Conservation (phyloP, 805 yeast species). For the Yamadazyma philogaea region DNA sequence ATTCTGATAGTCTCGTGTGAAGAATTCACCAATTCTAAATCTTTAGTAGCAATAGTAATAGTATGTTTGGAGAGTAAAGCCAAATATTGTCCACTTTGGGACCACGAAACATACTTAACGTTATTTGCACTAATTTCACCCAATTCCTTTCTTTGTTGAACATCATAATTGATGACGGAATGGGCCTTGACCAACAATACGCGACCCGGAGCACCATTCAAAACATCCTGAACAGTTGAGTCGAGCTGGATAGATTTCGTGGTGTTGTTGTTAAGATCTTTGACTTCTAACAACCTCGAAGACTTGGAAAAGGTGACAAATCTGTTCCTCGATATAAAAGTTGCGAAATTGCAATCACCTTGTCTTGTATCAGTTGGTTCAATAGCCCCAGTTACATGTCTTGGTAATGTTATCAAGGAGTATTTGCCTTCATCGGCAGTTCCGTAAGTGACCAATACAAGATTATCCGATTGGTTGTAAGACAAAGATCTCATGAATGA, state of each 20-base stretch:
- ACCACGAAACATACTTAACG: conserved; percentile 88
- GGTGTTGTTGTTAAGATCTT: conserved; percentile 74
- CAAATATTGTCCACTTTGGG: conserved; percentile 78
- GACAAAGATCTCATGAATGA: conserved; percentile 78
- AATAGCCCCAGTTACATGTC: conserved; percentile 87
- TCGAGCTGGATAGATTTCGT: conserved; percentile 80
- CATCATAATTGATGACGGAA: conserved; percentile 80
- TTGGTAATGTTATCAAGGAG: conserved; percentile 75
- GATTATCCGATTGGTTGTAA: conserved; percentile 89
- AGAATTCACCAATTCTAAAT: conserved; percentile 71
- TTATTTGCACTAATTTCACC: conserved; percentile 67
- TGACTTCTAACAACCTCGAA: conserved; percentile 68
- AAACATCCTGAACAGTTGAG: conserved; percentile 64
- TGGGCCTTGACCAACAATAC: conserved; percentile 70
- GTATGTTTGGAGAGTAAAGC: conserved; percentile 92
- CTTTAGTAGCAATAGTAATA: conserved; percentile 80
- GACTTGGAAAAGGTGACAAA: conserved; percentile 75
- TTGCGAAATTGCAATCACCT: conserved; percentile 82
- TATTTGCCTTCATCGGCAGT: conserved; percentile 65
- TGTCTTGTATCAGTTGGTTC: conserved; percentile 79
- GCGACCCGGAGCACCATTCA: conserved; percentile 78
- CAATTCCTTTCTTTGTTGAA: conserved; percentile 82
- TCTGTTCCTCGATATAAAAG: conserved; percentile 92
- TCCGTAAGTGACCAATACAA: conserved; percentile 78
- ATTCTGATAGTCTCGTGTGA: conserved; percentile 96